phyloP scores from a whole-genome alignment of 2,329 filamentous ascomycete species.

The Colletotrichum sp. region DNA sequence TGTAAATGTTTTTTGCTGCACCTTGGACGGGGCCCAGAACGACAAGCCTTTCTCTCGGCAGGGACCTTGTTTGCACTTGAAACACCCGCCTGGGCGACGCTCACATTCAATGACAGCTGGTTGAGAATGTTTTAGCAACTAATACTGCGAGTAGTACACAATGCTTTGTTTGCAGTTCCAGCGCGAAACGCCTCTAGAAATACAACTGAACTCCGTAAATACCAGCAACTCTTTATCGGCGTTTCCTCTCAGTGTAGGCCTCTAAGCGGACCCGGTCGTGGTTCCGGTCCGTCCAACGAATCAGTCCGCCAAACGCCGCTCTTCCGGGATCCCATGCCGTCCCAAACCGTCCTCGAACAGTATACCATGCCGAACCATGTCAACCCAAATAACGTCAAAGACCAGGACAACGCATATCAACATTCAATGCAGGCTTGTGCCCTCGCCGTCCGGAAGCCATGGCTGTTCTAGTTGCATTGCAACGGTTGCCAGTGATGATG shows the following conservation, averaged over 20 bases:
- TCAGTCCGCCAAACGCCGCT: conserved; percentile 16
- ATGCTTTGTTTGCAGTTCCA: neutral
- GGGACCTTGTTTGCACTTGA: neutral
- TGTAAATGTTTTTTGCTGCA: neutral
- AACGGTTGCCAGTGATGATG: neutral
- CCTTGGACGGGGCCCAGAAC: neutral
- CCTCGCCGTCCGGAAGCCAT: neutral
- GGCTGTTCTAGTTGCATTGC: neutral
- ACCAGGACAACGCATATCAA: conserved; percentile 1
- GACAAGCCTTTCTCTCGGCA: neutral
- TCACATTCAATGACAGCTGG: neutral
- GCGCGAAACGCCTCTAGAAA: neutral
- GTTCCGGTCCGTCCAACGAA: conserved; percentile 8
- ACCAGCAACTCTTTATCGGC: neutral
- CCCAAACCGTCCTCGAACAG: neutral
- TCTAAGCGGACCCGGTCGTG: neutral
- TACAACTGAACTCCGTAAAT: neutral
- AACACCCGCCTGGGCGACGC: neutral
- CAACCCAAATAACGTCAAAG: conserved; percentile 9
- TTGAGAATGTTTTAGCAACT: neutral
- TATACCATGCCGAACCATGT: conserved; percentile 10
- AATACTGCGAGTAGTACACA: neutral
- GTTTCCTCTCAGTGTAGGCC: neutral
- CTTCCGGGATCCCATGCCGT: conserved; percentile 7
- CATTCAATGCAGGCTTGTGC: conserved; percentile 6